Conservation (phyloP, 139 green algal genomes). For the Diplosphaera chodatii region DNA sequence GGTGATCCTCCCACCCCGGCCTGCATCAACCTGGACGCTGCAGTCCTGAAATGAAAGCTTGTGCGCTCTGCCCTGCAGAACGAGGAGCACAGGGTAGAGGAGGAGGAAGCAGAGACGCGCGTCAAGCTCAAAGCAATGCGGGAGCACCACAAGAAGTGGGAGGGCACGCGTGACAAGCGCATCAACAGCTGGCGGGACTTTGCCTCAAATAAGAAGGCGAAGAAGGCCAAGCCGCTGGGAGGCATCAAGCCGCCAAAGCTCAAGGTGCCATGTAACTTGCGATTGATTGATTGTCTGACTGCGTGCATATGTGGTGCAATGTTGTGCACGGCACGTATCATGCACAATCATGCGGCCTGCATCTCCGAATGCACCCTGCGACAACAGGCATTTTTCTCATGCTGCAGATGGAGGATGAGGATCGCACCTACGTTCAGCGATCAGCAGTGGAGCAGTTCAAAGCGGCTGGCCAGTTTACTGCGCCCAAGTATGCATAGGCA, state of each 20-base stretch:
- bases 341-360: neutral
- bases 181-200: constrained; percentile 72
- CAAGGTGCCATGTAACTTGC: too few species aligned
- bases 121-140: constrained; percentile 48
- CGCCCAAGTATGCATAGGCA: neutral
- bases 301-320: too few species aligned
- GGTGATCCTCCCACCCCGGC: too few species aligned
- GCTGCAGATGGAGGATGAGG: constrained; percentile 41
- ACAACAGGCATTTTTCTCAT: too few species aligned
- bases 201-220: constrained; percentile 49
- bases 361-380: neutral
- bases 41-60: too few species aligned
- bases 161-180: constrained; percentile 66
- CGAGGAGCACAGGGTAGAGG: constrained; percentile 55
- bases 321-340: too few species aligned
- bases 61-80: too few species aligned
- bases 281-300: too few species aligned
- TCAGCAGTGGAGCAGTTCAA: constrained; percentile 60
- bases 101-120: constrained; percentile 48
- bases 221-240: constrained; percentile 17
- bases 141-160: constrained; percentile 77
- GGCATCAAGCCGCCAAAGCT: constrained; percentile 36
- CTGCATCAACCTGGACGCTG: too few species aligned
- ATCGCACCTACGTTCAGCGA: constrained; percentile 77
- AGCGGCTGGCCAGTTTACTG: constrained; percentile 21